phyloP scores from a whole-genome alignment of 495 filamentous ascomycete species.

The Schizothecium vesticola region DNA sequence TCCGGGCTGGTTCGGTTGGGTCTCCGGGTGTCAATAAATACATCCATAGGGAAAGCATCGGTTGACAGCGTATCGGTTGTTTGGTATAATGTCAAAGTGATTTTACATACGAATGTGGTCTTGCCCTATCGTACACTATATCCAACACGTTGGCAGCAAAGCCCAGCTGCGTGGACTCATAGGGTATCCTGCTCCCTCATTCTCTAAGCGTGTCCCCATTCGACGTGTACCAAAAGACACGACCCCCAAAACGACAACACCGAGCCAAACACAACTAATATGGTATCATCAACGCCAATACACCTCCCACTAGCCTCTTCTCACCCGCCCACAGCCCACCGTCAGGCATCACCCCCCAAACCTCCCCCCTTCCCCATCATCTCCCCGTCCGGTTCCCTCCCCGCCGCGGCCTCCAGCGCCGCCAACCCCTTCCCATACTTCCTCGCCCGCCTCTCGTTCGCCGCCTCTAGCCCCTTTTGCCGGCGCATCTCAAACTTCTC shows the following conservation, averaged over 20 bases:
- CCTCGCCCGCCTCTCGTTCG: too few relatives aligned
- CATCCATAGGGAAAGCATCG: background rate
- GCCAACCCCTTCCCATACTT: background rate
- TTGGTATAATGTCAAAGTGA: background rate
- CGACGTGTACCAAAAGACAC: background rate
- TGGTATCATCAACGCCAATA: background rate
- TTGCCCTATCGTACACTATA: background rate
- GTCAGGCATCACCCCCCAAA: background rate
- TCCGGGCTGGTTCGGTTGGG: background rate
- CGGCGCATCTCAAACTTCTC: conserved; percentile 17
- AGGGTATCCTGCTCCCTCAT: background rate
- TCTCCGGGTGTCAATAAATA: background rate
- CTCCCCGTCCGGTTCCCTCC: background rate
- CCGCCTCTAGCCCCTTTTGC: background rate
- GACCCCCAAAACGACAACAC: background rate
- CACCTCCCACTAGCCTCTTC: background rate
- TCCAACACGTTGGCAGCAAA: background rate
- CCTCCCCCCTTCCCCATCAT: background rate
- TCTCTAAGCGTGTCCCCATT: background rate
- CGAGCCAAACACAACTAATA: background rate
- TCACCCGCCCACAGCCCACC: background rate
- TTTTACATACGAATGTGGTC: background rate
- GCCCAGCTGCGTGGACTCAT: background rate
- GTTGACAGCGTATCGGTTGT: background rate
- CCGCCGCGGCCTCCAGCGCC: background rate